Conservation (phyloP, 78 protist genomes). For the Cavenderia fasciculata region DNA sequence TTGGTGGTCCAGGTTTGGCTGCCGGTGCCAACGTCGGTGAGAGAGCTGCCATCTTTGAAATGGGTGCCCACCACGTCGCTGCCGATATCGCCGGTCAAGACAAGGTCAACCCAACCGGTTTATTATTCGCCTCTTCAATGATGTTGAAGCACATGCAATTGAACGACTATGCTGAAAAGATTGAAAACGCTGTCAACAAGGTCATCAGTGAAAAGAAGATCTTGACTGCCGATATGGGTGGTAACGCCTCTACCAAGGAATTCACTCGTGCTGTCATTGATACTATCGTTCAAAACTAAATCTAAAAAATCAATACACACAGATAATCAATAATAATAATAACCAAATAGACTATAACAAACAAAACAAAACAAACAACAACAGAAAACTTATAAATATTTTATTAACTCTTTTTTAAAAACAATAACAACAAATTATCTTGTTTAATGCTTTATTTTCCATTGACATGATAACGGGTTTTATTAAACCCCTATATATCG, state of each 20-base stretch:
- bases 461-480: too few species aligned
- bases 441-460: too few species aligned
- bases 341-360: too few species aligned
- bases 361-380: too few species aligned
- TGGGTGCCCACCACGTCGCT: slow-evolving; percentile 86
- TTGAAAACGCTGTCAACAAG: slow-evolving; percentile 72
- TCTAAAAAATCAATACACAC: too few species aligned
- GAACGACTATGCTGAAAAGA: slow-evolving; percentile 46
- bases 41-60: slow-evolving; percentile 86
- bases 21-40: slow-evolving; percentile 90
- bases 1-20: slow-evolving; percentile 93
- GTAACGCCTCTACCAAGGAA: slow-evolving; percentile 54
- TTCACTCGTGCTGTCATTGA: slow-evolving; percentile 75
- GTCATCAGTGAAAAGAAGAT: slow-evolving; percentile 54
- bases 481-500: too few species aligned
- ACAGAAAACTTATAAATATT: too few species aligned
- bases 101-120: slow-evolving; percentile 91
- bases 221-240: slow-evolving; percentile 82
- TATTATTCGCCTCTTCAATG: slow-evolving; percentile 79
- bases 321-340: too few species aligned
- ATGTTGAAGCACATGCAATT: slow-evolving; percentile 86
- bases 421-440: too few species aligned
- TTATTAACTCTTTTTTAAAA: too few species aligned
- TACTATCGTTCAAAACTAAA: slow-evolving; percentile 21
- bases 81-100: slow-evolving; percentile 87